Percentiles rank a stretch among this genome's conserved stretches.
phyloP scores from a whole-genome alignment of 805 yeast species.

The Lipomyces starkeyi region DNA sequence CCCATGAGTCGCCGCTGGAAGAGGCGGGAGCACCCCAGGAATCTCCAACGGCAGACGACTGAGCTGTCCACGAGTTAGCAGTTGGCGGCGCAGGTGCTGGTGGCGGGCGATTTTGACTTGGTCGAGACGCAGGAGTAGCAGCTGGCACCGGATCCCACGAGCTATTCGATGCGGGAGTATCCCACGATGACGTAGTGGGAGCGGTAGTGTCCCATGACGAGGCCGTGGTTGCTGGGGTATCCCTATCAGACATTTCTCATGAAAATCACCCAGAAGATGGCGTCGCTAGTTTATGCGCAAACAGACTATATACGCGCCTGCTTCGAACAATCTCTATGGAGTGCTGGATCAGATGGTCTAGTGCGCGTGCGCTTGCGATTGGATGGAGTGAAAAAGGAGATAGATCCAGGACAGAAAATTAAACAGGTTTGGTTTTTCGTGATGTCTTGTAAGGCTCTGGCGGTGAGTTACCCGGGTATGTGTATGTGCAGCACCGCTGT shows the following conservation, averaged over 20 bases:
- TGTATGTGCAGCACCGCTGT: background rate
- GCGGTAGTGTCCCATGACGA: conserved; percentile 3
- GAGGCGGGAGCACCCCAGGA: background rate
- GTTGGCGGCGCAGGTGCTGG: background rate
- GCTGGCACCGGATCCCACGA: conserved; percentile 2
- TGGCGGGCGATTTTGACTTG: background rate
- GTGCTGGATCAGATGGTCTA: background rate
- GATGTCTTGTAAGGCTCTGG: background rate
- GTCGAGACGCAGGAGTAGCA: background rate
- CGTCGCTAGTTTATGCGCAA: background rate
- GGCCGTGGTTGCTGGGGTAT: background rate
- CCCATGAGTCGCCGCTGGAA: background rate
- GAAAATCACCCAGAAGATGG: background rate
- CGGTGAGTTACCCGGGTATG: background rate
- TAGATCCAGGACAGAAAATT: background rate
- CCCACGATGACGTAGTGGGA: background rate
- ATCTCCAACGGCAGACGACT: background rate
- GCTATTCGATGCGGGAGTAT: background rate
- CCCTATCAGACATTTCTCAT: background rate
- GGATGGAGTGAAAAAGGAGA: background rate
- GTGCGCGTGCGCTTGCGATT: background rate
- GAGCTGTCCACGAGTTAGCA: background rate
- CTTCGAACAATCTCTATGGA: background rate
- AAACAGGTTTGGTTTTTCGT: background rate
- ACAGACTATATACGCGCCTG: background rate